Conservation (phyloP, 2,329 filamentous ascomycete species). For the Phialophora tarda region DNA sequence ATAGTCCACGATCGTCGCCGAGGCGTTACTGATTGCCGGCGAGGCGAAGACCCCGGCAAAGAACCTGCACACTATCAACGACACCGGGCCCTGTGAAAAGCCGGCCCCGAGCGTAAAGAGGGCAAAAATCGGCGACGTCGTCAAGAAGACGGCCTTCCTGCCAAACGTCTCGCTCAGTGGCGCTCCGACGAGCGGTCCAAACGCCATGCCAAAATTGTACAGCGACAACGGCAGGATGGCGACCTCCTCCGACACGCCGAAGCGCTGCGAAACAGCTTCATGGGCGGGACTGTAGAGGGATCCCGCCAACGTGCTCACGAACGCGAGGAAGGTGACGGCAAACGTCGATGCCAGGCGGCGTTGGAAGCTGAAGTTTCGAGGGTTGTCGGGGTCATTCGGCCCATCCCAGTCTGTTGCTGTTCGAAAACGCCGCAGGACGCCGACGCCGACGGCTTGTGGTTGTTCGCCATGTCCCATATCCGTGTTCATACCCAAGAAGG, state of each 20-base stretch:
- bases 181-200: conserved; percentile 46
- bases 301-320: conserved; percentile 34
- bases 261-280: conserved; percentile 59
- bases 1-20: conserved; percentile 41
- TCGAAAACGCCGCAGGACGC: conserved; percentile 10
- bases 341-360: conserved; percentile 33
- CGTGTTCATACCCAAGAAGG: conserved; percentile 3
- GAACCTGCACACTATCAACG: conserved; percentile 40
- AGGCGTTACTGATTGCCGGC: conserved; percentile 39
- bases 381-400: conserved; percentile 36
- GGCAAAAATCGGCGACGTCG: conserved; percentile 45
- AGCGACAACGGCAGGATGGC: conserved; percentile 46
- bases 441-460: not conserved
- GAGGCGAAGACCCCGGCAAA: conserved; percentile 40
- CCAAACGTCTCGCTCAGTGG: conserved; percentile 48
- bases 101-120: conserved; percentile 43
- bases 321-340: conserved; percentile 34
- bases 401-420: conserved; percentile 34
- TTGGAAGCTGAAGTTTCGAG: conserved; percentile 35
- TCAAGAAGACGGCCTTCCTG: conserved; percentile 46
- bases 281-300: conserved; percentile 49
- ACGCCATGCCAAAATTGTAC: conserved; percentile 47
- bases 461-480: not conserved
- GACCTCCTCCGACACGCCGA: conserved; percentile 37
- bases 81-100: conserved; percentile 32